Conservation (phyloP, 371 early-diverging fungal genomes). For the Polyrhizophydium stewartii region DNA sequence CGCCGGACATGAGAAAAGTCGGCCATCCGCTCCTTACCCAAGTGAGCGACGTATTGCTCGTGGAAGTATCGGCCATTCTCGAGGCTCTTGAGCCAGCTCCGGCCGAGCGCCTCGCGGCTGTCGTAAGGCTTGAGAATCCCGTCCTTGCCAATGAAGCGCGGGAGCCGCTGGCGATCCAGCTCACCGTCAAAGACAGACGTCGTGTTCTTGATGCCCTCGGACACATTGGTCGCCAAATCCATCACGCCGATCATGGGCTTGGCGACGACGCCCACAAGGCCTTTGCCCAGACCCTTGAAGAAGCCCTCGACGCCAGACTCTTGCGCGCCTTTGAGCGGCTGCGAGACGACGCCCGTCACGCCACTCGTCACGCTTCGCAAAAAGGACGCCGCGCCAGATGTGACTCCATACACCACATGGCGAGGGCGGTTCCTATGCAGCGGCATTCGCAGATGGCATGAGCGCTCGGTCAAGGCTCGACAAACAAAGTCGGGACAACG, state of each 20-base stretch:
- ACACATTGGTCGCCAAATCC: slow-evolving; percentile 87
- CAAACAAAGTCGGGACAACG: neutral
- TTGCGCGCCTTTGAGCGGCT: slow-evolving; percentile 91
- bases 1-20: neutral
- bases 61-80: slow-evolving; percentile 74
- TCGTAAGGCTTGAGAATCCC: slow-evolving; percentile 76
- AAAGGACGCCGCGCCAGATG: slow-evolving; percentile 85
- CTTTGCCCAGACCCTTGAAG: slow-evolving; percentile 94
- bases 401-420: slow-evolving; percentile 88
- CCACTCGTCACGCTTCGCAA: slow-evolving; percentile 84
- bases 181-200: slow-evolving; percentile 90
- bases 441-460: neutral
- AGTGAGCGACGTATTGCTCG: slow-evolving; percentile 87
- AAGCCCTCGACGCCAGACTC: slow-evolving; percentile 92
- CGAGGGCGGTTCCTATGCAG: slow-evolving; percentile 77
- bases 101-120: slow-evolving; percentile 80
- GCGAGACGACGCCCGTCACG: slow-evolving; percentile 81
- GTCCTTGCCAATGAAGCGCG: slow-evolving; percentile 83
- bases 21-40: slow-evolving; percentile 36
- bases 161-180: slow-evolving; percentile 76
- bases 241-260: slow-evolving; percentile 93
- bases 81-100: slow-evolving; percentile 78
- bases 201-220: slow-evolving; percentile 93
- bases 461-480: neutral
- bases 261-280: slow-evolving; percentile 90